Base-by-base conservation (phyloP, 148 eudicot species). In the Cornus controversa region DNA sequence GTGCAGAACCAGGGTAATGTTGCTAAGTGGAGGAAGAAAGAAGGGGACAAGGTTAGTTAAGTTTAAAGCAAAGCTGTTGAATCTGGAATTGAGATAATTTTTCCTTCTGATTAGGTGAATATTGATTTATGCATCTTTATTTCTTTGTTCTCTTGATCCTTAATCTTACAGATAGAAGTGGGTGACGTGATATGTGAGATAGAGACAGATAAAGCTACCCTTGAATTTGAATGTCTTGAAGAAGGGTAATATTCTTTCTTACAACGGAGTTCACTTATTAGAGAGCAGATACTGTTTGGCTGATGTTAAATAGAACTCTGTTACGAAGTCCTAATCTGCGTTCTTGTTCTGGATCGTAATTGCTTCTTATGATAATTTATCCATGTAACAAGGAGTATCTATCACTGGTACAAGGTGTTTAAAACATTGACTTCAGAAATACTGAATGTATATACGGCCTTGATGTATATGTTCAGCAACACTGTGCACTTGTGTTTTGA, bases 131-230 rank as follows among this genome's bases (percentile, higher is more conserved):
- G 50, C 64, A 26, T 75, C 60, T 63, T 6, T 50, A 26, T 67
- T 67, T 71, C 45, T 63, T 67, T 1, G 62, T 72, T 67, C 11
- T 78, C 66, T 80, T 69, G 72, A 68, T 76, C 71, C 22, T 66
- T 81, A 75, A 67, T 79, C 67, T 65, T 47, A 80, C 92, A 94
- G 98, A 92, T 94, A 80, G 91, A 89, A 72, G 96, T 92, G 60
- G 98, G 98, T 74, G 98, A 94, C 82, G 87, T 94, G 67, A 74
- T 94, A 67, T 90, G 98, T 81, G 98, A 94, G 87, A 92, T 94
- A 81, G 98, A 94, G 87, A 94, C 98, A 1, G 98, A 94, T 84
- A 94, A 94, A 82, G 98, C 98, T 69, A 94, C 97, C 28, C 87
- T 94, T 80, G 98, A 94, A 80, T 89, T 86, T 81, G 97, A 94